Base-by-base conservation (phyloP, 768 basidiomycete genomes). In the Boletales sp. region DNA sequence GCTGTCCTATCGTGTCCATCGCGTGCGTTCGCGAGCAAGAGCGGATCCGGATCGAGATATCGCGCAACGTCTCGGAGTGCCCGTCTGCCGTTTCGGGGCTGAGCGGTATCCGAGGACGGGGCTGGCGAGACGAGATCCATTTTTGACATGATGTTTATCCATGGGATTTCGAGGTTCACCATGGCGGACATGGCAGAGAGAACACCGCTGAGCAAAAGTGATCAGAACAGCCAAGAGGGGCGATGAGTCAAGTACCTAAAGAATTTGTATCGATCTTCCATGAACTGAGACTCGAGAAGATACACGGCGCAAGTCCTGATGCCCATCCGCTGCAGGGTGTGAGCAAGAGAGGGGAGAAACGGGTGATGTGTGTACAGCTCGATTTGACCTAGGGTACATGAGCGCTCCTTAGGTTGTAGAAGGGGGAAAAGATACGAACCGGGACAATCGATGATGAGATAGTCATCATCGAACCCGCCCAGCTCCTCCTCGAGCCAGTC, bases 181-280 rank as follows among this genome's bases (percentile, higher is more conserved):
- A 99, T 99, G 28, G 95, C 94, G 34, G 91, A 94, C 96, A 99
- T 97, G 28, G 96, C 96, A 38, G 90, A 90, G 49, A 99, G 77
- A 8, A 98, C 95, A 17, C 96, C 96, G 51, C 92, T 92, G 57
- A n/a, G 17, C 10, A 46, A 30, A 21, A 37, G 41, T 57, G 33
- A 46, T 60, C 51, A 56, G 10, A 13, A 2, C 3, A 14, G n/a
- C 25, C 12, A 41, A 8, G n/a, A 50, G 35, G 18, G n/a, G 34
- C 7, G 50, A n/a, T 14, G 33, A 5, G 34, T 18, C 49, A 51
- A 57, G 32, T 43, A 86, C 90, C 88, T 88, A 71, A 99, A 99
- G 72, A 96, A 99, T 63, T 99, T 99, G 69, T 93, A 90, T 57
- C 89, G 87, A 69, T 99, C 96, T 70, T 99, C 96, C 93, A 98